Conservation (phyloP, 768 basidiomycete genomes). For the Pisolithus orientalis region DNA sequence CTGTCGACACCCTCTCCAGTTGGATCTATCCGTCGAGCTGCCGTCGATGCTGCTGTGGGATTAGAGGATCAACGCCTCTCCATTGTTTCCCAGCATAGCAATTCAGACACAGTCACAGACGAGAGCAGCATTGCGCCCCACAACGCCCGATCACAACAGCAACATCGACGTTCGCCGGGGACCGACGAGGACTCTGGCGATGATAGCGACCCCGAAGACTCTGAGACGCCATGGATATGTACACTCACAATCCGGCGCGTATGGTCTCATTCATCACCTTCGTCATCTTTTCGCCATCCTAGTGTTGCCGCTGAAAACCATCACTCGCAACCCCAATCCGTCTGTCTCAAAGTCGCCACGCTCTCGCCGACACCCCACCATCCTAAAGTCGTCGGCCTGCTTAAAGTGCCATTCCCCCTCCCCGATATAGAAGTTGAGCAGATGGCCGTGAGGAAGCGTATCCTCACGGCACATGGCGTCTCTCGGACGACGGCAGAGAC, state of each 20-base stretch:
- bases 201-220: conserved; percentile 93
- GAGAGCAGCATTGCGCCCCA: conserved; percentile 10
- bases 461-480: conserved; percentile 24
- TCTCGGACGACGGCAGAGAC: background rate
- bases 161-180: background rate
- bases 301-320: no score
- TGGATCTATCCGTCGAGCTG: conserved; percentile 2
- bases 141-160: background rate
- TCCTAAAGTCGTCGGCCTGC: conserved; percentile 86
- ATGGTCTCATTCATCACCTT: conserved; percentile 9
- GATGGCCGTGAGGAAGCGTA: conserved; percentile 46
- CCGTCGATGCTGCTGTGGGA: conserved; percentile 5
- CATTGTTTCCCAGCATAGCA: conserved; percentile 34
- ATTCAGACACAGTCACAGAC: conserved; percentile 27
- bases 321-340: background rate
- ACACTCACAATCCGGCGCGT: conserved; percentile 60
- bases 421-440: conserved; percentile 73
- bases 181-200: conserved; percentile 48
- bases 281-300: background rate
- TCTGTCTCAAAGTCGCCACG: conserved; percentile 68
- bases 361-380: conserved; percentile 92
- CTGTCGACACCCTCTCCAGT: conserved; percentile 3
- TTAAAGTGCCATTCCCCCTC: conserved; percentile 87
- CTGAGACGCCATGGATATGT: conserved; percentile 94
- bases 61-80: conserved; percentile 31